Evolutionary conservation across 257 asterid genomes (phyloP), one percentile per base, ranked within the genome.

Genomic region (Solanum tarijense): DNA sequence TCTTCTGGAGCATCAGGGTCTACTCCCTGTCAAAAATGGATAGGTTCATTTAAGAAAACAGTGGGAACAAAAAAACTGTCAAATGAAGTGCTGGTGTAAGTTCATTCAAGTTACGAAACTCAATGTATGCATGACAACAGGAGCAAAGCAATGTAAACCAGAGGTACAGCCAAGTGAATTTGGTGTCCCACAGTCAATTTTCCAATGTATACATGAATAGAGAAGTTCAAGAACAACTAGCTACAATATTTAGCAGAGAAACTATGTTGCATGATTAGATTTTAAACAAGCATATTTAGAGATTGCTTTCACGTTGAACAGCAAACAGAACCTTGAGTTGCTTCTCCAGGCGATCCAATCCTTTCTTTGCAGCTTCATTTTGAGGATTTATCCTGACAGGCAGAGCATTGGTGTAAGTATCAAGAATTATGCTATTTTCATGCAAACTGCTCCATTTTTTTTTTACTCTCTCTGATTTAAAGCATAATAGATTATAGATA

Each of bases 1-100:
- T 96, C 99, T 87, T 97, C 98, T 1, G 98, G 98, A 55, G 98
- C 99, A 92, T 97, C 98, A 1, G 99, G 99, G 91, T 97, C 99
- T 73, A 96, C 91, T 83, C 99, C 99, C 99, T 97, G 88, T 87
- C 86, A 32, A 79, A 85, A 21, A 90, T 72, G 13, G 41, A 73
- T 43, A 29, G 18, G 85, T 48, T 81, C 69, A 81, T 48, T 81
- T 48, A 46, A 81, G 85, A 27, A 6, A 29, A 81, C 38, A 48
- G 29, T 9, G 41, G 66, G 38, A 9, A 5, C 16, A 43, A 46
- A 79, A 29, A 16, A 48, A 62, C 12, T 81, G 68, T 14, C 85
- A 48, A 81, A 25, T 29, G 68, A 46, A 78, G 39, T 52, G 14
- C 41, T 81, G n/a, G 41, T 18, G 18, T 41, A 81, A 81, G 65